Base-by-base conservation (phyloP, 371 early-diverging fungal genomes). In the Zychaea mexicana region DNA sequence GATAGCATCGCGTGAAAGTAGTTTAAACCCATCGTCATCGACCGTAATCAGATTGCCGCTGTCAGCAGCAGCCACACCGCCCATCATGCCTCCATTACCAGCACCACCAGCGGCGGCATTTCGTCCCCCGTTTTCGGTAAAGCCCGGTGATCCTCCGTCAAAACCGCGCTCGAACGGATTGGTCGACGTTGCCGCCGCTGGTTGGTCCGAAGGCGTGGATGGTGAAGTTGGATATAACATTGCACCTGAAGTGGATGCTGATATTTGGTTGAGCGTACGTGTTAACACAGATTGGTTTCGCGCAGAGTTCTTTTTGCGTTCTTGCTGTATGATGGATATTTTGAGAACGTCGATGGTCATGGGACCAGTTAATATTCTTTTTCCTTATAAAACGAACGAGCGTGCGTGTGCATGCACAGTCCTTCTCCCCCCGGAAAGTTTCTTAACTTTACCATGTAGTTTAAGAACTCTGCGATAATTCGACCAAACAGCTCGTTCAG, bases 201-300 rank as follows among this genome's bases (percentile, higher is more conserved):
- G 42, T 3, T 59, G 31, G 5, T 60, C 70, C n/a, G n/a, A n/a
- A n/a, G n/a, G n/a, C 36, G 57, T 66, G 5, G 61, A 27, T 13
- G 69, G 58, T 5, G 70, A 63, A 24, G 69, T 58, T 9, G 76
- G 60, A 49, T 49, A 49, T 26, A 71, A 36, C 31, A 71, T 67
- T 5, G 64, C 60, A 1, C 65, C 52, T 9, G 70, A 66, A 2
- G 85, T 72, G 15, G 85, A 75, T 12, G 85, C 82, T 8, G 90
- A 85, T 28, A 91, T 88, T 63, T 89, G 89, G 62, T 89, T 89
- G 30, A 92, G 77, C 17, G 89, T 88, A 21, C 92, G 85, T 3
- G 89, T 80, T 42, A 92, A 70, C 0, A 89, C 86, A 2, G 87
- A 86, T 32, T 89, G 85, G 52, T 88, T 85, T 5, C 82, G 77